phyloP scores from a whole-genome alignment of 2,329 filamentous ascomycete species.

The Aspergillus quadricinctus region DNA sequence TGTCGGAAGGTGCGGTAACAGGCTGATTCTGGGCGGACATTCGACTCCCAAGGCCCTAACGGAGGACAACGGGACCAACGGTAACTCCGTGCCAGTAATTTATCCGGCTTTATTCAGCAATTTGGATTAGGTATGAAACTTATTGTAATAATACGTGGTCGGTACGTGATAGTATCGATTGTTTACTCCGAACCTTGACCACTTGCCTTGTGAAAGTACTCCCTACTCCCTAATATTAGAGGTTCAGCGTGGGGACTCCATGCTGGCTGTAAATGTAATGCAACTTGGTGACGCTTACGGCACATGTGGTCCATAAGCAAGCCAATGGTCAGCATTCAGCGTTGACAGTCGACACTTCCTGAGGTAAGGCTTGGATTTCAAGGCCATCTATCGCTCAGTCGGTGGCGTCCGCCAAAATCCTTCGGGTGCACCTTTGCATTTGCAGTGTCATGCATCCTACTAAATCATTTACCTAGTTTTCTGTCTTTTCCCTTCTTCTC shows the following conservation, averaged over 20 bases:
- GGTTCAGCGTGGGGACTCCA: conserved; percentile 12
- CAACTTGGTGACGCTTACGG: conserved; percentile 6
- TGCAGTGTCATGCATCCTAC: background rate
- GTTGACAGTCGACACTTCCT: background rate
- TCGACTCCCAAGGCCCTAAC: background rate
- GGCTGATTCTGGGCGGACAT: conserved; percentile 14
- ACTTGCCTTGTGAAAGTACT: background rate
- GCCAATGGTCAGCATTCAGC: background rate
- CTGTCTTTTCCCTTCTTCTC: background rate
- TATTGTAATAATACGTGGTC: conserved; percentile 16
- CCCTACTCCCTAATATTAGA: background rate
- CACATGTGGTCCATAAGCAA: conserved; percentile 1
- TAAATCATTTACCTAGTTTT: background rate
- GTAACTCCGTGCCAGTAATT: conserved; percentile 20
- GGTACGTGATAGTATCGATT: conserved; percentile 1
- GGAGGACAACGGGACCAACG: background rate
- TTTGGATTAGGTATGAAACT: background rate
- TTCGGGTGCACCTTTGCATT: conserved; percentile 6
- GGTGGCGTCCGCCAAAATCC: conserved; percentile 6
- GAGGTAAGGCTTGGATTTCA: background rate
- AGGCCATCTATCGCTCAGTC: conserved; percentile 10
- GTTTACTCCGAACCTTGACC: background rate
- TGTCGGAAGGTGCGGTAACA: conserved; percentile 23
- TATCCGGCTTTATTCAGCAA: conserved; percentile 7
- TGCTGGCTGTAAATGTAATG: background rate